phyloP scores from a whole-genome alignment of 805 yeast genomes.

The Jamesozyma rosinii region DNA sequence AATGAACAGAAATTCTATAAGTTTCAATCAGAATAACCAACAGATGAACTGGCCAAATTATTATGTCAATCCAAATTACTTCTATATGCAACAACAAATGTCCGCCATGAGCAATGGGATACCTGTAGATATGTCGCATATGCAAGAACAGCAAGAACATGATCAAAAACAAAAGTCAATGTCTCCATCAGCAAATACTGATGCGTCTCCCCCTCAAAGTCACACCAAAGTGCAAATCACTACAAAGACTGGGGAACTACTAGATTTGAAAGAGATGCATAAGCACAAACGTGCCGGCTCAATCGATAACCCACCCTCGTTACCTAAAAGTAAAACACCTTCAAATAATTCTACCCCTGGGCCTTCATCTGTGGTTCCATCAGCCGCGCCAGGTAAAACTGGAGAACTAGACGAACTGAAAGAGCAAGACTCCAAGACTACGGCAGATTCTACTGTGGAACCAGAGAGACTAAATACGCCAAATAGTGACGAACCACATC shows the following conservation, averaged over 20 bases:
- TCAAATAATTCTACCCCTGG: background rate
- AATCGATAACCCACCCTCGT: too few species aligned
- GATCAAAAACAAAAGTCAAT: background rate
- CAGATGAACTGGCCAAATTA: slow-evolving; percentile 22
- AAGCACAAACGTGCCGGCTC: too few species aligned
- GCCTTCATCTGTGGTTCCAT: too few species aligned
- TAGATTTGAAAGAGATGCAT: slow-evolving; percentile 23
- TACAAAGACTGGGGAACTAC: slow-evolving; percentile 28
- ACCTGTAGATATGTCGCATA: background rate
- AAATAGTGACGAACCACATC: slow-evolving; percentile 3
- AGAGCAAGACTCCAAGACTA: background rate
- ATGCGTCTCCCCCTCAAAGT: background rate
- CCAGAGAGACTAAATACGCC: background rate
- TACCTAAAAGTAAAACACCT: too few species aligned
- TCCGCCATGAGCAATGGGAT: slow-evolving; percentile 5
- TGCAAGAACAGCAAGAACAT: background rate
- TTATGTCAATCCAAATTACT: slow-evolving; percentile 9
- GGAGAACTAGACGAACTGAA: too few species aligned
- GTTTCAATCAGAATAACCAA: slow-evolving; percentile 1
- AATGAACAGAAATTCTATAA: background rate
- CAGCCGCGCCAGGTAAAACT: too few species aligned
- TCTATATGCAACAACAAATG: slow-evolving; percentile 20
- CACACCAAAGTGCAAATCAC: slow-evolving; percentile 27
- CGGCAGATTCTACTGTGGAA: background rate
- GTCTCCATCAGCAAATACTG: background rate